These are phyloP conservation scores for Trypanosomatidae sp. DNA, from an alignment of 208 protist species.

Conservation along the genomic window DNA sequence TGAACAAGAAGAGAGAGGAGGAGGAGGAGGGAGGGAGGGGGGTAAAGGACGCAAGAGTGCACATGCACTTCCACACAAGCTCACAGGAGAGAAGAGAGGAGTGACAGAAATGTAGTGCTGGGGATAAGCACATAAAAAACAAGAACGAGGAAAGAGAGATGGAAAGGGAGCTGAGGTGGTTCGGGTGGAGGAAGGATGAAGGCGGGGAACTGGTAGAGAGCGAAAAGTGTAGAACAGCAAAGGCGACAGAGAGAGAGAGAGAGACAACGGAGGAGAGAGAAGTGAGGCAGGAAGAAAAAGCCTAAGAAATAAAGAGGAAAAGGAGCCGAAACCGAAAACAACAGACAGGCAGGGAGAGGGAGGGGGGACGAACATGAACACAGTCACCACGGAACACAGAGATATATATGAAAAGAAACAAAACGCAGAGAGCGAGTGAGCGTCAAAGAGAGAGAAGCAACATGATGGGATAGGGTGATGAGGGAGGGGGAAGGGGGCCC, in stretches of 20 bases:
- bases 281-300: neutral
- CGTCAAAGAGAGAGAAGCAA: slow-evolving; percentile 5
- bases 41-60: neutral
- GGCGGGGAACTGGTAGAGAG: neutral
- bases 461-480: neutral
- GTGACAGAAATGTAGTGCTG: neutral
- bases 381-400: neutral
- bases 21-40: neutral
- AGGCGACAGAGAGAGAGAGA: neutral
- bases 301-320: slow-evolving; percentile 12
- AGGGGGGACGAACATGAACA: neutral
- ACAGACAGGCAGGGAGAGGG: neutral
- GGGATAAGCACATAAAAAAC: neutral
- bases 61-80: neutral
- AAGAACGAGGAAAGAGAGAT: neutral
- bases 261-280: neutral
- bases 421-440: neutral
- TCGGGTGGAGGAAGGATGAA: neutral
- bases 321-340: neutral
- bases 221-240: neutral
- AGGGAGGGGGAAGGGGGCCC: neutral
- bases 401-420: neutral
- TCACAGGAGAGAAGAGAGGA: neutral
- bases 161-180: too few relatives aligned
- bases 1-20: neutral